A percentile compares a stretch with the other conserved stretches of the same genome.
phyloP scores from a whole-genome alignment of 768 basidiomycete genomes.

The Chalciporus piperatus region DNA sequence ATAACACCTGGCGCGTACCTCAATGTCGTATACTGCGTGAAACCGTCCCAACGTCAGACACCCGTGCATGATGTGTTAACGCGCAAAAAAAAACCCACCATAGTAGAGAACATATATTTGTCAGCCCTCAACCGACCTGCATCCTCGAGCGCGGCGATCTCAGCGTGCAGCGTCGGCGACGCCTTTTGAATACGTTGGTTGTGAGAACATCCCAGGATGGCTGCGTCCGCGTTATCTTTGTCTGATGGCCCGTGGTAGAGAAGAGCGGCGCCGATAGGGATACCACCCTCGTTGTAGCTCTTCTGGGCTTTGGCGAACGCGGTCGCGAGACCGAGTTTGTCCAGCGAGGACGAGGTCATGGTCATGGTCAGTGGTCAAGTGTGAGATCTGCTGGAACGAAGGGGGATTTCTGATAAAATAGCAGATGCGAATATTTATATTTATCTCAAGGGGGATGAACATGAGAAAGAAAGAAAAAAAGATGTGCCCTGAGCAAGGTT shows the following conservation, averaged over 20 bases:
- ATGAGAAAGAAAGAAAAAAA: constrained; percentile 5
- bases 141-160: constrained; percentile 49
- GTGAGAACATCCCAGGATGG: constrained; percentile 42
- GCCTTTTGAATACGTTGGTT: constrained; percentile 45
- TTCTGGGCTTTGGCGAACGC: constrained; percentile 43
- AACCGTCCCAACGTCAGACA: neutral
- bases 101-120: constrained; percentile 46
- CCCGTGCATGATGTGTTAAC: too few species aligned
- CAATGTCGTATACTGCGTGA: constrained; percentile 36
- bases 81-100: constrained; percentile 40
- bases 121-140: constrained; percentile 48
- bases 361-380: neutral
- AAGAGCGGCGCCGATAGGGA: constrained; percentile 62
- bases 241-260: constrained; percentile 27
- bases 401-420: too few species aligned
- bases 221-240: constrained; percentile 1
- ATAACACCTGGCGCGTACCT: constrained; percentile 27
- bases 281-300: constrained; percentile 50
- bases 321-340: constrained; percentile 31
- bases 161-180: constrained; percentile 44
- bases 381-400: too few species aligned
- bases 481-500: constrained; percentile 51
- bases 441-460: too few species aligned
- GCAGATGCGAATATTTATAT: too few species aligned
- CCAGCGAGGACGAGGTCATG: too few species aligned